Conservation (phyloP, 768 basidiomycete genomes). For the Mycena crocata region DNA sequence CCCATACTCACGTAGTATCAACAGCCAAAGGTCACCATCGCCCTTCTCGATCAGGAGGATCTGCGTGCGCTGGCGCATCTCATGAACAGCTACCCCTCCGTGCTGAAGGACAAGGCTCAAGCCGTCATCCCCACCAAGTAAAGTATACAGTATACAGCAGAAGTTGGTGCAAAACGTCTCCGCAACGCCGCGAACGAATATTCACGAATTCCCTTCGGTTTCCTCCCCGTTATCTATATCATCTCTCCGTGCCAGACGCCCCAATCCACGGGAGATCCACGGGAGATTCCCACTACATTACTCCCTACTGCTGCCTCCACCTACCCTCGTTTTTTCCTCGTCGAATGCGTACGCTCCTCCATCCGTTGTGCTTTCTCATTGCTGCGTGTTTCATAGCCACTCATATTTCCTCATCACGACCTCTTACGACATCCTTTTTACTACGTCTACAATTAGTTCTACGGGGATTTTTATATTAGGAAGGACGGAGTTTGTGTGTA, state of each 20-base stretch:
- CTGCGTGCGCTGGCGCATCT: conserved; percentile 85
- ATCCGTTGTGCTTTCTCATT: conserved; percentile 27
- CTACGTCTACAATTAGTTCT: conserved; percentile 9
- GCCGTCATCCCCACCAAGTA: conserved; percentile 36
- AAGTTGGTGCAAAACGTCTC: conserved; percentile 3
- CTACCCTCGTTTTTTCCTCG: conserved; percentile 18
- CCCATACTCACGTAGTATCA: conserved; percentile 9
- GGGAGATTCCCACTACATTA: conserved; percentile 6
- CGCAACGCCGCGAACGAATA: background rate
- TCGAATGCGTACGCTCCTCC: conserved; percentile 23
- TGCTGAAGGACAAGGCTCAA: conserved; percentile 82
- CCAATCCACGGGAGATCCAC: background rate
- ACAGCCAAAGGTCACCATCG: conserved; percentile 87
- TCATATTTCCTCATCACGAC: background rate
- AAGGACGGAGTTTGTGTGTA: conserved; percentile 11
- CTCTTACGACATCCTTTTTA: conserved; percentile 5
- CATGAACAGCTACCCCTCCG: conserved; percentile 86
- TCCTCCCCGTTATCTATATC: background rate
- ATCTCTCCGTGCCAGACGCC: background rate
- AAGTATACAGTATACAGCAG: conserved; percentile 1
- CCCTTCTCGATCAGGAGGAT: conserved; percentile 87
- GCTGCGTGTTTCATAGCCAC: conserved; percentile 25
- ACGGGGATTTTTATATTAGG: conserved; percentile 19
- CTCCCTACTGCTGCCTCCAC: conserved; percentile 18
- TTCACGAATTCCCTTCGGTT: conserved; percentile 10